Evolutionary conservation across 805 yeast genomes (phyloP), one percentile per base, ranked within the genome.

Genomic region (Alloascoidea hylecoeti): DNA sequence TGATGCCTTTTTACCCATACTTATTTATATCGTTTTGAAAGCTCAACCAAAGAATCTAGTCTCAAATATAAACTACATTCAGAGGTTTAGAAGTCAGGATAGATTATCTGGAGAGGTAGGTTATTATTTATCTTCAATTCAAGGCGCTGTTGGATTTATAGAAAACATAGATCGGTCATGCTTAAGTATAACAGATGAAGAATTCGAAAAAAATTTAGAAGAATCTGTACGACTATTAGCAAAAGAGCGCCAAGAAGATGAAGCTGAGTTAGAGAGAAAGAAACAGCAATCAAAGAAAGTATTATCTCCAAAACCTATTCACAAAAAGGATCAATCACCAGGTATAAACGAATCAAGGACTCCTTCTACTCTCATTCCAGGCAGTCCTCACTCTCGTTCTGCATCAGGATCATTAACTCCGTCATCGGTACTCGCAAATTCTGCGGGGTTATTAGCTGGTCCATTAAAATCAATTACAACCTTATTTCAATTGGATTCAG

Each of bases 1-100:
- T 0, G 99, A 92, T 57, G 74, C 82, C 30, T 92, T 92, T 56
- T 69, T 92, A n/a, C 98, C 99, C 0, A 54, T 89, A 33, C 61
- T 92, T 38, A 85, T 92, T 17, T 78, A 76, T 46, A 80, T 89
- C 6, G 70, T 88, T 2, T 55, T 89, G 35, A 77, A 75, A 47
- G 75, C 89, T 1, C 72, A 72, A 40, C 74, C 85, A 1, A 60
- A 60, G 32, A 59, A 74, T 46, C 57, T 92, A n/a, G 67, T 73
- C 13, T 82, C 95, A 5, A 89, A 89, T 51, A 57, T 88, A 42
- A 73, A 71, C 42, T 92, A 85, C 55, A 84, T 92, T 45, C 95
- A 86, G 53, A 64, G 92, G 38, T 92, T 81, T 54, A 61, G 97
- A 45, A 75, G 72, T 39, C 75, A 72, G 4, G 82, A 74, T 34